Evolutionary conservation across 106 monocot species (phyloP), one percentile per base, ranked within the genome.

Genomic region (Allium cepa): DNA sequence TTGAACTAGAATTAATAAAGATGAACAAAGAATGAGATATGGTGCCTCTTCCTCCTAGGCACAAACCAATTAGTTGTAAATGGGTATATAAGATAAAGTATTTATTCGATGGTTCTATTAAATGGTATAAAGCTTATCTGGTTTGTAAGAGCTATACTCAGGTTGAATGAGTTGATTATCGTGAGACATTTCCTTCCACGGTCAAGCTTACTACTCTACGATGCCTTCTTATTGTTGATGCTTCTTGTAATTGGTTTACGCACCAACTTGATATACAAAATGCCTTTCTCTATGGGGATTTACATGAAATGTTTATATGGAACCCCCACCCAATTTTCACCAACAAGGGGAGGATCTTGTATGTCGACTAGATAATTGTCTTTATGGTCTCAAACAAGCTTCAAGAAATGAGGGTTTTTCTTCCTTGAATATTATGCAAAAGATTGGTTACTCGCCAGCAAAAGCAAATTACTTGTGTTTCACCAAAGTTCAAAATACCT

Each of bases 371-470:
- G 10, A 53, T 13, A 53, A 53, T 10, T 53, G 10, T 10, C 52
- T 53, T 26, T 62, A 62, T 62, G 62, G 62, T 10, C 6, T 62
- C 17, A 22, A 62, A 62, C 62, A 62, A 62, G 62, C 62, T 10
- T 62, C 27, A 28, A 22, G 17, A 22, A 62, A 26, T 62, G 26
- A 36, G 49, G 26, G 5, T 28, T 7, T 22, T 22, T 22, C 22
- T 22, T 22, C 1, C 22, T 22, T 22, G 22, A 22, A 22, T 22
- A 22, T 22, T 22, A 22, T 22, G 22, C 0, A 22, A 22, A 22
- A 22, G 22, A 22, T 22, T 26, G 62, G 62, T 10, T 62, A 28
- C 1, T 3, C 26, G 1, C 62, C 1, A 13, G 26, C 62, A 8
- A 7, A 9, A 22, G 27, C 27, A 8, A 28, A 62, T 26, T 7